A percentile compares a stretch with the other conserved stretches of the same genome.
phyloP scores from a whole-genome alignment of 352 stramenopile genomes.

The Globisporangium irregulare region DNA sequence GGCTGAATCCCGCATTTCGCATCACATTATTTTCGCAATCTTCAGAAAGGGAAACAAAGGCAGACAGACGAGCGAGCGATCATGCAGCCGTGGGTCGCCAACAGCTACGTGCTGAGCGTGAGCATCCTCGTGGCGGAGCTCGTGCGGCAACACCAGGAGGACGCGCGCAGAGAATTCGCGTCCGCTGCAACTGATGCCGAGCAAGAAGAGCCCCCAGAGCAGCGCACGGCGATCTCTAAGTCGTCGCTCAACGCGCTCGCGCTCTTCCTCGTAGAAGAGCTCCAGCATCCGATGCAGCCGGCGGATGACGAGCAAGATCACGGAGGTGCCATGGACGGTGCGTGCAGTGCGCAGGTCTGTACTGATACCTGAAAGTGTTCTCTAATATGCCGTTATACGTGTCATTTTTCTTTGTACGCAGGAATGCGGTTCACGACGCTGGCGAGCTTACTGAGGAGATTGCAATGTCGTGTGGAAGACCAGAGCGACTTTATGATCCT shows the following conservation, averaged over 20 bases:
- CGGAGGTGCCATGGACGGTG: not conserved
- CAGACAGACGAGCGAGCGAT: not conserved
- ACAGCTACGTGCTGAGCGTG: conserved; percentile 50
- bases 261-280: conserved; percentile 51
- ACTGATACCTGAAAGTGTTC: not conserved
- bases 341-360: not conserved
- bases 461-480: conserved; percentile 36
- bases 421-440: conserved; percentile 29
- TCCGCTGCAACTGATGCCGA: not conserved
- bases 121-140: conserved; percentile 47
- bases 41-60: not conserved
- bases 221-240: conserved; percentile 22
- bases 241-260: conserved; percentile 42
- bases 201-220: not conserved
- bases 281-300: conserved; percentile 36
- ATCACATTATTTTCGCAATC: not conserved
- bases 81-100: conserved; percentile 21
- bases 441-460: conserved; percentile 38
- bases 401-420: not conserved
- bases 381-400: not conserved
- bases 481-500: conserved; percentile 41
- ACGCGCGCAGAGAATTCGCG: conserved; percentile 15
- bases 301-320: not conserved
- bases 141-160: conserved; percentile 41
- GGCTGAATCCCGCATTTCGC: not conserved